Evolutionary conservation across 2,329 filamentous ascomycete species (phyloP).

Genomic region (Alternaria panax): DNA sequence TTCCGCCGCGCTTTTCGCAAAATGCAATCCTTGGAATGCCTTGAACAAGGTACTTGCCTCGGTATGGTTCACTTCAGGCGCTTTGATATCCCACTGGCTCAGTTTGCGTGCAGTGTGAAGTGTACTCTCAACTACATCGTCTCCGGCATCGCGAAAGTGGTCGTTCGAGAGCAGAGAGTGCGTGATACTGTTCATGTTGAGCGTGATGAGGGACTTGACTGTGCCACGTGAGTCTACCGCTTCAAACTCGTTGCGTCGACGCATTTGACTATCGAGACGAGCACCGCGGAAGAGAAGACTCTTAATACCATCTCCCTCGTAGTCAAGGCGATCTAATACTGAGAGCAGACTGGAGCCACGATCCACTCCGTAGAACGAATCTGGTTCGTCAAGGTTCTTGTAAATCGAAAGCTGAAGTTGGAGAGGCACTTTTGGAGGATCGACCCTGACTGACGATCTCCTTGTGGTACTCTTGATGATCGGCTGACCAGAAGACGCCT

Average conservation of each 20-base stretch:
- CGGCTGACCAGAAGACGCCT: slow-evolving; percentile 69
- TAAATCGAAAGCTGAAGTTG: slow-evolving; percentile 83
- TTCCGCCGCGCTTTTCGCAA: slow-evolving; percentile 63
- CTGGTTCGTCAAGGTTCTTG: slow-evolving; percentile 91
- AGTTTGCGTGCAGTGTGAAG: slow-evolving; percentile 81
- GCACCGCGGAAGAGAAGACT: slow-evolving; percentile 90
- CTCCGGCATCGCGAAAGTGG: slow-evolving; percentile 64
- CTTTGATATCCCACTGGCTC: slow-evolving; percentile 90
- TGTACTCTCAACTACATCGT: slow-evolving; percentile 71
- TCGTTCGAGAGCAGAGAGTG: slow-evolving; percentile 77
- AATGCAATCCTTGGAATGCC: slow-evolving; percentile 79
- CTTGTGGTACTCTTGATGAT: slow-evolving; percentile 62
- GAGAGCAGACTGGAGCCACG: slow-evolving; percentile 78
- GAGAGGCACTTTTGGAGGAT: slow-evolving; percentile 60
- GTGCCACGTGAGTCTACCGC: slow-evolving; percentile 71
- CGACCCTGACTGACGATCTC: slow-evolving; percentile 64
- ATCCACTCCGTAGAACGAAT: slow-evolving; percentile 91
- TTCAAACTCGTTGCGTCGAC: slow-evolving; percentile 63
- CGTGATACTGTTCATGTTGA: slow-evolving; percentile 86
- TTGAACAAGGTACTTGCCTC: slow-evolving; percentile 77
- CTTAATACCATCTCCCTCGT: slow-evolving; percentile 86
- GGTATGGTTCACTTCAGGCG: slow-evolving; percentile 68
- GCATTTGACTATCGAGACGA: slow-evolving; percentile 85
- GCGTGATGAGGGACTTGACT: slow-evolving; percentile 76
- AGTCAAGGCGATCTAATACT: slow-evolving; percentile 82